Percentiles rank a stretch among this genome's conserved stretches.
Evolutionary conservation across 768 basidiomycete species (phyloP).

Genomic region (Lactifluus volemus): DNA sequence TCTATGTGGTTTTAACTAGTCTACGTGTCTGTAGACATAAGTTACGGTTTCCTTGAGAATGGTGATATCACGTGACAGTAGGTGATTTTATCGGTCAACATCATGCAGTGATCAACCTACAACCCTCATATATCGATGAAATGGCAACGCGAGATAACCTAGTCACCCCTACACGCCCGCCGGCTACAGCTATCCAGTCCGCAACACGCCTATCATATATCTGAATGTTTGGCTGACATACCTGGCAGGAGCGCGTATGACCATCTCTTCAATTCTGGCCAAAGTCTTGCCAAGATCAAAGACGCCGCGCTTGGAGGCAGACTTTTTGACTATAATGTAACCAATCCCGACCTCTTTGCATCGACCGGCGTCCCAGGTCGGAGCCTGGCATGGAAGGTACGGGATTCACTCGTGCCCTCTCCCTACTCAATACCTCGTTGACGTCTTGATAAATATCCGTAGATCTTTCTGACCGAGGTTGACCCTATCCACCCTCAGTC

Average conservation of each 20-base stretch:
- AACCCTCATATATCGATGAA: slow-evolving; percentile 9
- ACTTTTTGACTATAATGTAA: slow-evolving; percentile 36
- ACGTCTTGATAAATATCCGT: slow-evolving; percentile 18
- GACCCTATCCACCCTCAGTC: slow-evolving; percentile 54
- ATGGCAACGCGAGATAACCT: slow-evolving; percentile 7
- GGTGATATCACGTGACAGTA: no score
- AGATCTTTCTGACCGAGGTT: slow-evolving; percentile 62
- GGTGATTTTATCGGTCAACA: no score
- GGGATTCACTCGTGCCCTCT: neutral
- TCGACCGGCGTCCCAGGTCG: slow-evolving; percentile 57
- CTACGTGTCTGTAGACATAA: no score
- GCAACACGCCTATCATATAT: neutral
- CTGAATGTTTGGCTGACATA: slow-evolving; percentile 2
- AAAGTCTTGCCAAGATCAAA: slow-evolving; percentile 52
- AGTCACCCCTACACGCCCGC: slow-evolving; percentile 3
- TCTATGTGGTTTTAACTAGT: slow-evolving; percentile 78
- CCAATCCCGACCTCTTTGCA: slow-evolving; percentile 30
- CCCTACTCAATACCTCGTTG: neutral
- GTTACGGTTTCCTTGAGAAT: no score
- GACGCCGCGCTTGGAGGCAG: slow-evolving; percentile 57
- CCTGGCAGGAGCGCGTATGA: slow-evolving; percentile 33
- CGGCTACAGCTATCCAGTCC: slow-evolving; percentile 5
- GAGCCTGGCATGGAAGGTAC: slow-evolving; percentile 82
- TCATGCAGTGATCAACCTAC: neutral
- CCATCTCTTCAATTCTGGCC: slow-evolving; percentile 42